Base-by-base conservation (phyloP, 495 filamentous ascomycete species). In the Lasiosphaeria hispida region DNA sequence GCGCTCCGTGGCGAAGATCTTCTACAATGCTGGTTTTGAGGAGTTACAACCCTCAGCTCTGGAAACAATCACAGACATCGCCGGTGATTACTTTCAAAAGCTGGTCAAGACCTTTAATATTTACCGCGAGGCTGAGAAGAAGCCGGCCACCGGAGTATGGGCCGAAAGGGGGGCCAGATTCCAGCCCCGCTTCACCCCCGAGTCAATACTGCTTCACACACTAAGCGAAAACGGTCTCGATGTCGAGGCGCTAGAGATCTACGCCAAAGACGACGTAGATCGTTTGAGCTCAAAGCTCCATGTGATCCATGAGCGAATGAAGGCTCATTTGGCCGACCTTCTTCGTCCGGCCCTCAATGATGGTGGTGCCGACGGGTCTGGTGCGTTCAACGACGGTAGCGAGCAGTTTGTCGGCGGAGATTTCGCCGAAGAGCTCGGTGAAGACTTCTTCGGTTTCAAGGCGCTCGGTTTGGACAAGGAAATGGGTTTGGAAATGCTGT, bases 371-470 rank as follows among this genome's bases (percentile, higher is more conserved):
- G 95, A 97, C 68, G 94, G 95, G 15, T 90, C 87, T 5, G 87
- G 85, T 57, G 89, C 91, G 1, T 99, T 99, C 75, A 86, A 92
- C 57, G 94, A 99, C 66, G 93, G 92, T 57, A 96, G 91, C 65
- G 94, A 99, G 61, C 93, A 97, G 71, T 99, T 99, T 64, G 84
- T 97, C 50, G 89, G 89, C 38, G 94, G 94, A 49, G 93, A 97
- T 67, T 99, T 97, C 69, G 94, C 94, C 1, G 94, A 96, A 73
- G 94, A 97, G 63, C 87, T 97, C 34, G 92, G 90, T 57, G 94
- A 97, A 73, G 94, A 99, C 75, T 99, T 96, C 81, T 97, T 99
- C 62, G 94, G 94, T 9, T 97, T 99, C 82, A 93, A 92, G 70
- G 93, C 96, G 61, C 80, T 97, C 36, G 94, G 94, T 14, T 79